Evolutionary conservation across 2,329 filamentous ascomycete species (phyloP), one percentile per base, ranked within the genome.

Genomic region (Penicillium sp.): DNA sequence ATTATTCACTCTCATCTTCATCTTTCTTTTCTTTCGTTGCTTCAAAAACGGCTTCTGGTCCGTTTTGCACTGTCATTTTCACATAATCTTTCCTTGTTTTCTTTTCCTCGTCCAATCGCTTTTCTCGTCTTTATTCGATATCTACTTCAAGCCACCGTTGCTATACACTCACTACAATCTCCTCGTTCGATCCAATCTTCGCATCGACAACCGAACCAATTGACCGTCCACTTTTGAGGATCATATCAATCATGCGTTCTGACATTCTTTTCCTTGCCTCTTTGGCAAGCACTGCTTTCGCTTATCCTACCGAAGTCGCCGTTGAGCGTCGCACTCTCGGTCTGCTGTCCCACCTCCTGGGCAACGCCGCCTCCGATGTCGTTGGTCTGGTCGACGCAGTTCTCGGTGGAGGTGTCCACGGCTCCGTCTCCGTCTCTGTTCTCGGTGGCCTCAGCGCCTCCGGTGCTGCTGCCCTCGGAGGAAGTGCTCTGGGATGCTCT

Each of bases 401-500:
- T 47, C 57, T 66, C 47, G 54, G 51, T 38, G 58, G 40, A 7
- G 53, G 52, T 24, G 45, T 56, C 13, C 41, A 52, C 26, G 52
- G 47, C 44, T 53, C 58, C 11, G 48, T 34, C 13, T 46, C 58
- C 11, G 48, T 35, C 13, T 46, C 49, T 12, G 34, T 65, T 42
- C 56, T 69, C 46, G 47, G 39, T 51, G 65, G 63, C 28, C 57
- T 70, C 45, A 60, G 53, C 43, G 61, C 64, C 34, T 51, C 62
- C 46, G 67, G 56, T 52, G 67, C 66, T 43, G 67, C 66, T 27
- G 67, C 67, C 44, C 62, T 69, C 13, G 51, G 63, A 44, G 65
- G 63, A 53, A 61, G 64, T 63, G 64, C 61, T 43, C 48, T 69
- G 40, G 67, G 67, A 54, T 63, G 62, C 52, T 62, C 57, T 48